These are phyloP conservation scores for Paraglomus occultum DNA, from an alignment of 192 early-diverging fungal species.

Conservation along the genomic window DNA sequence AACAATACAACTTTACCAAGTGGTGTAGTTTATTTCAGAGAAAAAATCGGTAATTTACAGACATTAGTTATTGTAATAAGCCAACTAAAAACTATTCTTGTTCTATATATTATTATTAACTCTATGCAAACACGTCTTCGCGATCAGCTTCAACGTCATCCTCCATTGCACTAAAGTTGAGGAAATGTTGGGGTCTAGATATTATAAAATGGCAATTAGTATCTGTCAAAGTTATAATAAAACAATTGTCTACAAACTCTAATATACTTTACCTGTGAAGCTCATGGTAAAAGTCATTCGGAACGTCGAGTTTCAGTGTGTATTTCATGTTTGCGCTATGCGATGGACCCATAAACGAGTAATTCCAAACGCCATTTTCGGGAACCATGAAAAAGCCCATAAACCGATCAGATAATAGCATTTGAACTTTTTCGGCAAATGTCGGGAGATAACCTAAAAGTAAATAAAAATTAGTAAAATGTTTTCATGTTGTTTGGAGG, in stretches of 20 bases:
- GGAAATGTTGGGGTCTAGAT: slow-evolving; percentile 82
- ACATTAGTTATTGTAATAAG: too few relatives aligned
- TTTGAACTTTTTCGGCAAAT: slow-evolving; percentile 96
- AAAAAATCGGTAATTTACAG: too few relatives aligned
- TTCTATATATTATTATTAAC: background rate
- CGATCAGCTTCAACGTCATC: slow-evolving; percentile 57
- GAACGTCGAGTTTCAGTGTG: slow-evolving; percentile 80
- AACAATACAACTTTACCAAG: too few relatives aligned
- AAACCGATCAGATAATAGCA: slow-evolving; percentile 93
- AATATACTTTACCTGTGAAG: slow-evolving; percentile 56
- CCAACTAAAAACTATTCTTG: too few relatives aligned
- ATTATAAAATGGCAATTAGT: background rate
- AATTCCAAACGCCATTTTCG: slow-evolving; percentile 95
- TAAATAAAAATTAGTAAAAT: background rate
- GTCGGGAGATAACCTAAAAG: slow-evolving; percentile 74
- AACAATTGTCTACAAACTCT: background rate
- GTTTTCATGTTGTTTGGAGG: background rate
- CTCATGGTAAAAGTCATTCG: slow-evolving; percentile 97
- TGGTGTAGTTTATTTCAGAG: too few relatives aligned
- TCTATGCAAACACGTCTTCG: slow-evolving; percentile 60
- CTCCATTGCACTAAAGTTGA: slow-evolving; percentile 82
- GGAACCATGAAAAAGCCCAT: slow-evolving; percentile 99
- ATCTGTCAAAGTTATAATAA: background rate
- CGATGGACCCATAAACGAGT: slow-evolving; percentile 97
- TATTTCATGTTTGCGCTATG: slow-evolving; percentile 94